Base-by-base conservation (phyloP, 306 rosid genomes). In the Betula pendula region DNA sequence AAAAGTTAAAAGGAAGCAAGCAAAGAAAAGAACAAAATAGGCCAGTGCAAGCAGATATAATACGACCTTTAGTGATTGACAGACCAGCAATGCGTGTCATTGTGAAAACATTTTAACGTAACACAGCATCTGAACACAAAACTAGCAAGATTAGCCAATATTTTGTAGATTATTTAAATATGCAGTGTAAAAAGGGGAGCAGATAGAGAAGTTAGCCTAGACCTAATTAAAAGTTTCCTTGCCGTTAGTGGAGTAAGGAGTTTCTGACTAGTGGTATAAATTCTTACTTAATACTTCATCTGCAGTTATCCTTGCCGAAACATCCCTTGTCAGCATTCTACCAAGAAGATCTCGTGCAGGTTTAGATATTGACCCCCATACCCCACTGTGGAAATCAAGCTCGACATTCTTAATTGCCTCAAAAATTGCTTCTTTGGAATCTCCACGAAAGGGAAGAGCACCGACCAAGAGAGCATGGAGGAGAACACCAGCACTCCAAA, bases 401-500 rank as follows among this genome's bases (percentile, higher is more conserved):
- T 86, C 78, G 19, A 76, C 84, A 5, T 83, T 89, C 86, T 92
- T 96, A 68, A 96, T 85, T 60, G 99, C 96, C 89, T 93, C 98
- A 80, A 96, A 96, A 74, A 96, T 92, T 17, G 90, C 88, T 88
- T 89, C 99, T 80, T 90, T 76, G 20, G 98, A 88, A 79, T 91
- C 92, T 22, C 98, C 99, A 73, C 89, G 90, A 75, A 96, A 96
- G 40, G 99, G 99, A 83, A 96, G 97, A 68, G 67, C 24, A 68
- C 98, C 98, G 68, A 85, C 90, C 83, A 96, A 87, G 79, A 96
- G 91, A n/a, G 88, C 92, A 49, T 96, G 94, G 75, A 96, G 84
- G 79, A 96, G 97, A 71, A 96, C 97, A 63, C 98, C 99, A 62
- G 99, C 98, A 86, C 99, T 96, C 99, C 99, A 96, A 75, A 92